Percentiles rank a stretch among this genome's conserved stretches.
These are phyloP conservation scores for Dactylellina drechsleri DNA, from an alignment of 2,329 filamentous ascomycete species.

Conservation along the genomic window DNA sequence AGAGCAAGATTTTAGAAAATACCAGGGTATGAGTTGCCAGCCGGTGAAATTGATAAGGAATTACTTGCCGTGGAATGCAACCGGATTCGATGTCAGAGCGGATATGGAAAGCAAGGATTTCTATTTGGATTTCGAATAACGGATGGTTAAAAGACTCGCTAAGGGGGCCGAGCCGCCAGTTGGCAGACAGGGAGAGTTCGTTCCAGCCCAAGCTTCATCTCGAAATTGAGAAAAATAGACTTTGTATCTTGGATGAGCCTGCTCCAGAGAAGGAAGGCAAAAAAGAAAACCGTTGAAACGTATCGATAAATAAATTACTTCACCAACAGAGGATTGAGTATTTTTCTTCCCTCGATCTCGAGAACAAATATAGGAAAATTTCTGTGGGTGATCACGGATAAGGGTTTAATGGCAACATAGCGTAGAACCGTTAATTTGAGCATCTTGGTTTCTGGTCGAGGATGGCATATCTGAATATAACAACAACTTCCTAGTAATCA, in stretches of 20 bases:
- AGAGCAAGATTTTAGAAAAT: slow-evolving; percentile 25
- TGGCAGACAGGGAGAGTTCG: slow-evolving; percentile 23
- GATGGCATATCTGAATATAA: no score
- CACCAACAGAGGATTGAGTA: not conserved
- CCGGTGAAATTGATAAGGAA: slow-evolving; percentile 22
- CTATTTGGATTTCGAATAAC: slow-evolving; percentile 21
- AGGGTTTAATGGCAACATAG: no score
- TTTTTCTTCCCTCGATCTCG: no score
- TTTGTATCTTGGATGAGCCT: slow-evolving; percentile 10
- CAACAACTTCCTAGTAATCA: no score
- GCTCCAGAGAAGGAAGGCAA: slow-evolving; percentile 13
- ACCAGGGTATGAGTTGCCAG: slow-evolving; percentile 33
- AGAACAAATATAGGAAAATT: no score
- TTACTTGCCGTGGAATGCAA: slow-evolving; percentile 42
- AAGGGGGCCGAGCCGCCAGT: slow-evolving; percentile 15
- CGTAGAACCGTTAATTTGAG: no score
- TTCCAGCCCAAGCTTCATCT: slow-evolving; percentile 3
- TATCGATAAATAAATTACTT: not conserved
- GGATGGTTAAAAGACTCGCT: slow-evolving; percentile 15
- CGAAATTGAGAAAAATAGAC: slow-evolving; percentile 14
- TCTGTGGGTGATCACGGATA: no score
- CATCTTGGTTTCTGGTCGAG: no score
- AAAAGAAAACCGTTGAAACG: not conserved
- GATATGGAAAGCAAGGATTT: slow-evolving; percentile 33
- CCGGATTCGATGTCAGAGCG: slow-evolving; percentile 3